Base-by-base conservation (phyloP, 768 basidiomycete genomes). In the Boletus coccyginus region DNA sequence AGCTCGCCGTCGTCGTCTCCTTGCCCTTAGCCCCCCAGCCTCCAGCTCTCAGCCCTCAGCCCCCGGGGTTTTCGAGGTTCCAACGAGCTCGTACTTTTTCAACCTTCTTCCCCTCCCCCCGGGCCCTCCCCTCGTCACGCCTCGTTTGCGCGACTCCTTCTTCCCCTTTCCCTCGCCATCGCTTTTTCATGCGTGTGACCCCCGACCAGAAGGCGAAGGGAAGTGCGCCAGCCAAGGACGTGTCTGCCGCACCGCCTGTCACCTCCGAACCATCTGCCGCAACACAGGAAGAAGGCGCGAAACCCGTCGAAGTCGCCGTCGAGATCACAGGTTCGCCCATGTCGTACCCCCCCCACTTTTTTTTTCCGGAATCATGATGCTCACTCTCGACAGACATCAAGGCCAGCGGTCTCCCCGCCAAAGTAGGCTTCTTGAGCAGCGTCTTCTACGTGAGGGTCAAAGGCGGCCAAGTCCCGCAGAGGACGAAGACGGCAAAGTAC, bases 361-460 rank as follows among this genome's bases (percentile, higher is more conserved):
- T 17, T 14, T 14, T 27, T 27, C n/a, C n/a, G 27, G 27, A 29
- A 7, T 32, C 24, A 24, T 29, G 27, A 44, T 10, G 7, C 12
- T 4, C 7, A 8, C 19, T 14, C 16, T 9, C n/a, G 49, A 55
- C 46, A 71, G 70, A 63, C 57, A 71, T 71, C 60, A 71, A 70
- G 54, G 70, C 70, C n/a, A 73, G 68, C 33, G 71, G 70, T 38
- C 61, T 71, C 8, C 70, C 70, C 21, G 61, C 72, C 17, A 71
- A 68, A 63, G 53, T 71, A 14, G 70, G 70, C 35, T 13, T 71
- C 35, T 73, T 71, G 21, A 47, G 59, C 33, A 70, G 70, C 14
- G 14, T 64, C 7, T 71, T 70, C 53, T 71, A 70, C 17, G 54
- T 71, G 46, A 55, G 59, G 17, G 46, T 71, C 58, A 71, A 71